A percentile compares a stretch with the other conserved stretches of the same genome.
These are phyloP conservation scores for Scenedesmus sp. DNA, from an alignment of 163 green algal genomes.

Conservation along the genomic window DNA sequence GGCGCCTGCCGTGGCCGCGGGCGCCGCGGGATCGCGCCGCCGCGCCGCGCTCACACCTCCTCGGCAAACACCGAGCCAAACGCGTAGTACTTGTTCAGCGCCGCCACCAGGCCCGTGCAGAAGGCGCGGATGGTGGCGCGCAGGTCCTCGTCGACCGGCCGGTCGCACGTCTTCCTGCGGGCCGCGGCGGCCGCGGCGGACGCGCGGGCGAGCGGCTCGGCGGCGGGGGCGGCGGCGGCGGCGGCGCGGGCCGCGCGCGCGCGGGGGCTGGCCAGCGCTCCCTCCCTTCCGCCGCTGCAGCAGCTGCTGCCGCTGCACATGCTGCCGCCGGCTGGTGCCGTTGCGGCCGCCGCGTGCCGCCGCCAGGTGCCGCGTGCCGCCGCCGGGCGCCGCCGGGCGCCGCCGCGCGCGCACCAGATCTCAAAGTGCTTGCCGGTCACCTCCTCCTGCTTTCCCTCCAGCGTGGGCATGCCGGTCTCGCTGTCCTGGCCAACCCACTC, in stretches of 20 bases:
- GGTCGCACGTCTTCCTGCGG: constrained; percentile 72
- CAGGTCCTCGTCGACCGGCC: constrained; percentile 67
- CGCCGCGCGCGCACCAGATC: constrained; percentile 67
- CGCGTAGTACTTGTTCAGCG: constrained; percentile 67
- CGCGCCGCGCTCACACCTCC: constrained; percentile 54
- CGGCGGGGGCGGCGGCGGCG: neutral
- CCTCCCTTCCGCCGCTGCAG: neutral
- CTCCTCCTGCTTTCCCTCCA: constrained; percentile 75
- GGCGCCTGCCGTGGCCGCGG: neutral
- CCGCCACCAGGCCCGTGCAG: constrained; percentile 66
- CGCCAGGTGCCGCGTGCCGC: too few species aligned
- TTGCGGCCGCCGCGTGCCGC: too few species aligned
- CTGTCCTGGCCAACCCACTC: constrained; percentile 81
- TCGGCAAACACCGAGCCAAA: constrained; percentile 70
- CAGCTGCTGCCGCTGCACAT: too few species aligned
- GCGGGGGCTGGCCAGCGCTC: too few species aligned
- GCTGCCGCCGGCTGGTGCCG: too few species aligned
- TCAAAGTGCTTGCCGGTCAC: constrained; percentile 83
- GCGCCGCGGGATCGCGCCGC: too few species aligned
- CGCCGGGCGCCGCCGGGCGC: too few species aligned
- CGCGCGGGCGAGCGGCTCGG: neutral
- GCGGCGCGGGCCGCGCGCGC: neutral
- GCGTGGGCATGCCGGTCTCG: constrained; percentile 78
- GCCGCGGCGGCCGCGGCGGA: neutral
- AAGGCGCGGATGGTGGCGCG: constrained; percentile 68